Conservation (phyloP, 2,329 filamentous ascomycete genomes). For the Geosmithia flava region DNA sequence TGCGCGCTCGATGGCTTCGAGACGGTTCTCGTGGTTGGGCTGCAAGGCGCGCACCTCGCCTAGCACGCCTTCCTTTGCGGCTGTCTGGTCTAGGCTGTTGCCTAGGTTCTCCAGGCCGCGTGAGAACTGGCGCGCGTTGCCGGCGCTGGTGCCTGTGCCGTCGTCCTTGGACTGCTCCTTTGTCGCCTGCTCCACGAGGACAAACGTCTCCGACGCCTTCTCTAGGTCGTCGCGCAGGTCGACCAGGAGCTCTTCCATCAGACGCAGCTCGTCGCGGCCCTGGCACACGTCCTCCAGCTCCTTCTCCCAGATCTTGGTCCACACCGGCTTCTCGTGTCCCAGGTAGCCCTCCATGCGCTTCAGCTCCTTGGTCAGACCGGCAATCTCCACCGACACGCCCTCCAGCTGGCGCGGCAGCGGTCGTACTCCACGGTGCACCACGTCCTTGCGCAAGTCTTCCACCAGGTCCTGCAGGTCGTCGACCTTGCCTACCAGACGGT, state of each 20-base stretch:
- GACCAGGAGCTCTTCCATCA: constrained; percentile 89
- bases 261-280: constrained; percentile 84
- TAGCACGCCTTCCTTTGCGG: constrained; percentile 82
- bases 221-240: constrained; percentile 92
- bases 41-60: constrained; percentile 88
- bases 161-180: constrained; percentile 86
- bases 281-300: constrained; percentile 93
- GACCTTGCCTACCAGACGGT: constrained; percentile 80
- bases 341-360: constrained; percentile 92
- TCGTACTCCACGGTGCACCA: constrained; percentile 83
- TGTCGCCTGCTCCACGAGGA: constrained; percentile 93
- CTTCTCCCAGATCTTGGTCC: constrained; percentile 99
- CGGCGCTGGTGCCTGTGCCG: constrained; percentile 35
- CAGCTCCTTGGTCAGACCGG: constrained; percentile 67
- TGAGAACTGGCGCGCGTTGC: constrained; percentile 42
- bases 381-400: constrained; percentile 77
- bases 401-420: constrained; percentile 86
- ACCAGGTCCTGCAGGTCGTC: constrained; percentile 96
- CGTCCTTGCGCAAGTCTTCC: constrained; percentile 94
- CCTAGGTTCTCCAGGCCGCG: constrained; percentile 39
- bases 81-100: constrained; percentile 53
- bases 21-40: constrained; percentile 82
- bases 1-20: constrained; percentile 95
- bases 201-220: constrained; percentile 87
- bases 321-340: constrained; percentile 82